Base-by-base conservation (phyloP, 371 early-diverging fungal species). In the Basidiobolus meristosporus region DNA sequence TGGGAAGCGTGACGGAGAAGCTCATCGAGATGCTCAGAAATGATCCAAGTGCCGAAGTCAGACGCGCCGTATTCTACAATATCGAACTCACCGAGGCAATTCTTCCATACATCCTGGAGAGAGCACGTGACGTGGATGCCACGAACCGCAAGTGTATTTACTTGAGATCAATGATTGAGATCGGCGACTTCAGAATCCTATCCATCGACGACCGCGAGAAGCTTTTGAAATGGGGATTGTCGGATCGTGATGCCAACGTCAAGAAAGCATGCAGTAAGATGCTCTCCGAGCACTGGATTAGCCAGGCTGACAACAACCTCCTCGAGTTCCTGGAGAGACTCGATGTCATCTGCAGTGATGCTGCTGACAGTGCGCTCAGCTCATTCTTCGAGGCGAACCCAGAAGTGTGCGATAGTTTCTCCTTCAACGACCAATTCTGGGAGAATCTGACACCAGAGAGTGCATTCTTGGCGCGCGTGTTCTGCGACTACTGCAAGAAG, bases 11-110 rank as follows among this genome's bases (percentile, higher is more conserved):
- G n/a, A n/a, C n/a, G n/a, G n/a, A n/a, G n/a, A n/a, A n/a, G n/a
- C n/a, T n/a, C n/a, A n/a, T n/a, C n/a, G n/a, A n/a, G n/a, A n/a
- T n/a, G 14, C 2, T 14, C 17, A 1, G 14, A 11, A 36, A n/a
- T n/a, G 12, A 19, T 40, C n/a, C 26, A 7, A 34, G 20, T 51
- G 76, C 73, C 18, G 90, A 90, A 42, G 83, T 90, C 3, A 81
- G 91, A 18, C 75, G 84, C 36, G 73, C 75, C 0, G 77, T 85
- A 29, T 50, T 90, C 23, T 70, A 76, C 49, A 82, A 85, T 46
- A 57, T 86, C 29, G 78, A 72, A 23, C 63, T 67, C 23, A 72
- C 52, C 14, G 50, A 59, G 33, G 42, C 52, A 14, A 78, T 87
- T 0, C 45, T 78, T 5, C 75, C 81, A 0, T 61, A 51, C 32